These are phyloP conservation scores for Leucoagaricus sp. DNA, from an alignment of 1,284 basidiomycete genomes.

Conservation along the genomic window DNA sequence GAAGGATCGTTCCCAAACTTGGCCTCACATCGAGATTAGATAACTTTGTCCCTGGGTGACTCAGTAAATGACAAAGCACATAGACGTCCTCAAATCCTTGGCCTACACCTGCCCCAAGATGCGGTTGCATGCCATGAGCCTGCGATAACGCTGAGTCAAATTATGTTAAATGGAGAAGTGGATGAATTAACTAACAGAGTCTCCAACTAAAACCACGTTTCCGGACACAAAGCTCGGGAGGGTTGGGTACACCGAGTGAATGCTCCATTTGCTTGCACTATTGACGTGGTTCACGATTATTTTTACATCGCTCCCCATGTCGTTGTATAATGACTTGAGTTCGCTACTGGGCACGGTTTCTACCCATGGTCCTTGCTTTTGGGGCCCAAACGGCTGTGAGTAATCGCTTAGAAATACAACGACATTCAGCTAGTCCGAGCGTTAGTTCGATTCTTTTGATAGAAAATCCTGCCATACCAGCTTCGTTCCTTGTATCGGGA, in stretches of 20 bases:
- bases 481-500: constrained; percentile 48
- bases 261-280: constrained; percentile 57
- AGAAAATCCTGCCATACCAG: constrained; percentile 30
- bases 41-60: constrained; percentile 42
- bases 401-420: constrained; percentile 51
- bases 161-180: background rate
- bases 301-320: constrained; percentile 49
- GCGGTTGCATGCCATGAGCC: constrained; percentile 63
- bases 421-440: constrained; percentile 45
- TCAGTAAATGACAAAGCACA: constrained; percentile 49
- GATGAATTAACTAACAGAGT: constrained; percentile 48
- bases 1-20: too few relatives aligned
- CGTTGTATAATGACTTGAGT: constrained; percentile 46
- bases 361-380: constrained; percentile 43
- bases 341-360: constrained; percentile 43
- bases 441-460: background rate
- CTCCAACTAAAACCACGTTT: constrained; percentile 55
- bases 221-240: constrained; percentile 48
- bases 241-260: constrained; percentile 54
- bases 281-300: constrained; percentile 48
- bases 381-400: constrained; percentile 33
- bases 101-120: constrained; percentile 63
- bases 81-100: constrained; percentile 66
- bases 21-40: constrained; percentile 49
- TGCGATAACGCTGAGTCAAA: constrained; percentile 21